Evolutionary conservation across 768 basidiomycete species (phyloP).

Genomic region (Cubamyces lactineus): DNA sequence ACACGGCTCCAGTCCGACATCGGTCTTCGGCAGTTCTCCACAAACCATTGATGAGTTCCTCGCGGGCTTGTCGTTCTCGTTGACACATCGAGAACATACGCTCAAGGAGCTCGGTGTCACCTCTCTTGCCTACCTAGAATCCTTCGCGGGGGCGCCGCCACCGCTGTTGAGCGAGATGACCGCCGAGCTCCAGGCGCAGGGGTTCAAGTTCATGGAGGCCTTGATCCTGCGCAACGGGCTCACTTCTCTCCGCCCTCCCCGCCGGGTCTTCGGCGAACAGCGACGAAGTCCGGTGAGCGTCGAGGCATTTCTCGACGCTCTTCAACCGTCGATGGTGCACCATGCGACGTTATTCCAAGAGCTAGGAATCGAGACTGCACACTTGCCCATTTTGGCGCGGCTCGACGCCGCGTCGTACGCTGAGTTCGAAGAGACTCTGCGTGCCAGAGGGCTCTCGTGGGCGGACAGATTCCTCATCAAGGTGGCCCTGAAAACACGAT

Average conservation of each 20-base stretch:
- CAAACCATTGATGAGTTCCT: neutral
- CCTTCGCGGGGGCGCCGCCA: neutral
- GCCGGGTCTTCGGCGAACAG: too few relatives aligned
- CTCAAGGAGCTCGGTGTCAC: conserved; percentile 1
- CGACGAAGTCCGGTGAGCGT: neutral
- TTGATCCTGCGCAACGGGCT: conserved; percentile 7
- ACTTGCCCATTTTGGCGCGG: conserved; percentile 11
- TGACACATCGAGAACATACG: neutral
- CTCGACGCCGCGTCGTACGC: conserved; percentile 1
- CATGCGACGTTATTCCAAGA: neutral
- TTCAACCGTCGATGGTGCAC: neutral
- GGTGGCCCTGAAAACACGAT: neutral
- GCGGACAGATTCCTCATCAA: conserved; percentile 6
- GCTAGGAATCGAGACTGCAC: conserved; percentile 1
- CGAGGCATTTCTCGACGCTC: neutral
- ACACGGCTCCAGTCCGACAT: neutral
- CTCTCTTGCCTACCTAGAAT: neutral
- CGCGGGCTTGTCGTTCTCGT: neutral
- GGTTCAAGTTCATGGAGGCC: conserved; percentile 10
- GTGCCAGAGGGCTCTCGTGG: neutral
- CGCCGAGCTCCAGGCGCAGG: neutral
- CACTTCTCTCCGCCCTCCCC: neutral
- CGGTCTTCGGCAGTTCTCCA: too few relatives aligned
- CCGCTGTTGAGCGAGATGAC: neutral
- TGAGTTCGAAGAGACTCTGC: conserved; percentile 8